Conservation (phyloP, 2,329 filamentous ascomycete species). For the Arthrobotrys pseudoclavata region DNA sequence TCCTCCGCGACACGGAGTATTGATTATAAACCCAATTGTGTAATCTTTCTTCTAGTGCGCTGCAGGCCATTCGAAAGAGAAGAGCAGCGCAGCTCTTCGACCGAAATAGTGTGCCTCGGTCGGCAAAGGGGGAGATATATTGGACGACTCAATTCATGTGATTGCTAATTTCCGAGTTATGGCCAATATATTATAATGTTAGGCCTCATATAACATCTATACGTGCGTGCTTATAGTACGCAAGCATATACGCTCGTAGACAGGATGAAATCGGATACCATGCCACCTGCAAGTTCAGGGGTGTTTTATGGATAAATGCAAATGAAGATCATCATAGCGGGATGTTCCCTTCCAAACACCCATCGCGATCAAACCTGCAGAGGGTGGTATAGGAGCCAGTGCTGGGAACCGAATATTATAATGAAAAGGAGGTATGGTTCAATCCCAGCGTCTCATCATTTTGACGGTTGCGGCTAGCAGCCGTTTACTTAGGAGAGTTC, state of each 20-base stretch:
- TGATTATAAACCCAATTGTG: constrained; percentile 6
- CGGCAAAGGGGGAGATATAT: constrained; percentile 19
- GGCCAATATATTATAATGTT: constrained; percentile 33
- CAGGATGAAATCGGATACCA: constrained; percentile 44
- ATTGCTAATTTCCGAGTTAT: constrained; percentile 55
- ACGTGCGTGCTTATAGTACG: not conserved
- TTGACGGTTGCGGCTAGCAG: constrained; percentile 40
- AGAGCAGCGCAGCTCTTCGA: not conserved
- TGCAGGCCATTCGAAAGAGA: not conserved
- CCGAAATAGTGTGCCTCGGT: constrained; percentile 12
- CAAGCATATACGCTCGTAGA: constrained; percentile 36
- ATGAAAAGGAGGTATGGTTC: constrained; percentile 55
- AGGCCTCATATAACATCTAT: constrained; percentile 35
- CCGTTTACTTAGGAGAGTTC: constrained; percentile 11
- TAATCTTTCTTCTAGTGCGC: constrained; percentile 2
- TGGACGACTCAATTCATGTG: constrained; percentile 45
- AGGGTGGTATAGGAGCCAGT: constrained; percentile 50
- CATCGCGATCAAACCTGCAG: constrained; percentile 40
- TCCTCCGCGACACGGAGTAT: constrained; percentile 31
- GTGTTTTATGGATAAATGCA: constrained; percentile 55
- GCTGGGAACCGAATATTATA: constrained; percentile 55
- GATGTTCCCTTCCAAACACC: constrained; percentile 39
- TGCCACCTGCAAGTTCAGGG: constrained; percentile 51
- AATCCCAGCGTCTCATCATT: constrained; percentile 54
- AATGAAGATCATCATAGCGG: constrained; percentile 57